Base-by-base conservation (phyloP, 1,284 basidiomycete genomes). In the Cryptococcus sp. region DNA sequence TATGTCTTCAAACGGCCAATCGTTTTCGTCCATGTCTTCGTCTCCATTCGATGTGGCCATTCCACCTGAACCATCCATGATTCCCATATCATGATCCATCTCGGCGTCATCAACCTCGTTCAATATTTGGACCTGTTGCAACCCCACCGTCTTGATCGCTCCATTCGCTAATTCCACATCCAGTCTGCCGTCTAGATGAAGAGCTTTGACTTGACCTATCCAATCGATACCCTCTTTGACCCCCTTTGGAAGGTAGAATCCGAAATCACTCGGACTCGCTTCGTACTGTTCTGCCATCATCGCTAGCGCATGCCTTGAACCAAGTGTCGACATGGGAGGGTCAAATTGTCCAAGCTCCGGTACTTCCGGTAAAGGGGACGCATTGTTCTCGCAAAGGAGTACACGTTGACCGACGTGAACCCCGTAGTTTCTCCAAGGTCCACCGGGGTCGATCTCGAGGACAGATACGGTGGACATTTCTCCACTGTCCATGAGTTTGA, bases 401-500 rank as follows among this genome's bases (percentile, higher is more conserved):
- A 96, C 90, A 57, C 85, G 83, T 66, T 94, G 89, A 10, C 90
- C 89, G 30, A 88, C 82, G 48, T 85, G 83, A 32, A 94, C 85
- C 37, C 89, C 89, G 50, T 88, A 83, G n/a, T 67, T 63, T n/a
- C 83, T 84, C 44, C 42, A 76, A 61, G 60, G 76, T 71, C 41
- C 79, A 5, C 67, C 66, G 5, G 88, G 85, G 70, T 95, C 90
- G 51, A 96, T 83, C 76, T 97, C 92, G 36, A 97, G 81, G 13
- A 89, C 81, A 41, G 92, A 89, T 4, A 87, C 89, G 13, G 86
- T 79, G 72, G 90, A 87, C 53, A 79, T 77, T 46, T 74, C 67
- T 32, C 60, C 58, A 6, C 46, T 63, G 36, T 70, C 67, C 1
- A 65, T 58, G 15, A 70, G 64, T 1, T 70, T 51, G 3, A 72